Evolutionary conservation across 1,284 basidiomycete species (phyloP).

Genomic region (Mrakiaceae sp.): DNA sequence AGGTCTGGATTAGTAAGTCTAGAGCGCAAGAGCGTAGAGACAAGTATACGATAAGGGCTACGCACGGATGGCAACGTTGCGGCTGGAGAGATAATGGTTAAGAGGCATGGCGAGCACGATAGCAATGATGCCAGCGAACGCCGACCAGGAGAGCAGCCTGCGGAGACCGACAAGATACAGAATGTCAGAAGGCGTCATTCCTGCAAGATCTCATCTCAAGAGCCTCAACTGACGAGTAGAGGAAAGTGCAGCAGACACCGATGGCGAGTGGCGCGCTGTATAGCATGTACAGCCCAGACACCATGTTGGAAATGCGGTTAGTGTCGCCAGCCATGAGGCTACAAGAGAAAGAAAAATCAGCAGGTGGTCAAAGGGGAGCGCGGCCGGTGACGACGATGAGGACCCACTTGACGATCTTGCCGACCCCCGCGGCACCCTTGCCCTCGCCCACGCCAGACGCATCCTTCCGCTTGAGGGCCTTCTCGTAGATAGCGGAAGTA

Average conservation of each 20-base stretch:
- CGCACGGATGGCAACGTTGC: constrained; percentile 41
- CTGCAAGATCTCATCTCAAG: too few relatives aligned
- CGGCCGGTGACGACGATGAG: not conserved
- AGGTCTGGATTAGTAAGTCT: not conserved
- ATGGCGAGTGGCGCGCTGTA: constrained; percentile 71
- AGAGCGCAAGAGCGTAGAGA: constrained; percentile 17
- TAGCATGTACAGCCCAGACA: constrained; percentile 27
- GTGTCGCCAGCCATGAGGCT: constrained; percentile 34
- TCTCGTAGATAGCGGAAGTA: constrained; percentile 79
- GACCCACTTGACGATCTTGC: constrained; percentile 37
- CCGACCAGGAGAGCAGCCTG: constrained; percentile 8
- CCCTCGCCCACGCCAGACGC: constrained; percentile 59
- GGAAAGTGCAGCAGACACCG: constrained; percentile 56
- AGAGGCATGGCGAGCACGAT: constrained; percentile 69
- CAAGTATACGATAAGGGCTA: too few relatives aligned
- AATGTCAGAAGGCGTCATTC: too few relatives aligned
- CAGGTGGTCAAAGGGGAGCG: not conserved
- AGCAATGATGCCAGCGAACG: constrained; percentile 67
- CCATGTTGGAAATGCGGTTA: constrained; percentile 7
- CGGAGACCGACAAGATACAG: not conserved
- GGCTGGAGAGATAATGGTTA: not conserved
- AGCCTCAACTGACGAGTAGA: constrained; percentile 41
- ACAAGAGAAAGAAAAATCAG: constrained; percentile 1
- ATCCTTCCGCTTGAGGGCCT: constrained; percentile 74
- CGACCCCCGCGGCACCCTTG: constrained; percentile 35